phyloP scores from a whole-genome alignment of 202 grass and related monocot genomes.

The Hordeum pubiflorum region DNA sequence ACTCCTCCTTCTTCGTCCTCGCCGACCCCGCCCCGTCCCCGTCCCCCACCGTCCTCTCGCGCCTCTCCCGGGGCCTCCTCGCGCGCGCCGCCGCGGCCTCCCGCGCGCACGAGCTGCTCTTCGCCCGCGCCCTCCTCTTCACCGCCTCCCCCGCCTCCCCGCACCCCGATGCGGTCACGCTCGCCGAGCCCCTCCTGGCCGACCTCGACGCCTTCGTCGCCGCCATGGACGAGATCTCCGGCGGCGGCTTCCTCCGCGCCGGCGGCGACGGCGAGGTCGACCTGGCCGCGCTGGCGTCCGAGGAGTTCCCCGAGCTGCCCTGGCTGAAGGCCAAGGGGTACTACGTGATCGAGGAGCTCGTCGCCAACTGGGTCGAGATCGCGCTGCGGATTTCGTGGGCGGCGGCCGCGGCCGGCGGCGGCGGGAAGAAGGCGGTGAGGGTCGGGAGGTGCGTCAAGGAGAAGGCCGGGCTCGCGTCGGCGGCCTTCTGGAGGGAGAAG shows the following conservation, averaged over 20 bases:
- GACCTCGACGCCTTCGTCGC: conserved; percentile 63
- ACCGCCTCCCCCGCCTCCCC: conserved; percentile 34
- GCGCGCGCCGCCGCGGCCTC: conserved; percentile 42
- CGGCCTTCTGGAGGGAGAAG: conserved; percentile 92
- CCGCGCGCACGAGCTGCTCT: conserved; percentile 29
- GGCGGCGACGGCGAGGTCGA: conserved; percentile 39
- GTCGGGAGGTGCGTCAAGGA: conserved; percentile 48
- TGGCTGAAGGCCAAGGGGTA: conserved; percentile 86
- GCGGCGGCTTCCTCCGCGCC: conserved; percentile 56
- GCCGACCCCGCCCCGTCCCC: conserved; percentile 1
- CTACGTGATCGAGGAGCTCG: conserved; percentile 72
- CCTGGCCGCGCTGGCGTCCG: conserved; percentile 20
- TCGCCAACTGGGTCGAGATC: conserved; percentile 76
- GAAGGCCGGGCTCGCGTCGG: conserved; percentile 51
- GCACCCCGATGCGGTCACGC: conserved; percentile 47
- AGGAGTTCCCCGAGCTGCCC: conserved; percentile 60
- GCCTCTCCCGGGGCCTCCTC: conserved; percentile 68
- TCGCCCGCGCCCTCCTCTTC: conserved; percentile 49
- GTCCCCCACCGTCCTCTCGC: conserved; percentile 61
- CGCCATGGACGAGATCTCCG: conserved; percentile 80
- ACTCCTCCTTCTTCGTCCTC: conserved; percentile 88
- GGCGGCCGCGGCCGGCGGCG: conserved; percentile 15
- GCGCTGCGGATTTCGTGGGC: conserved; percentile 70
- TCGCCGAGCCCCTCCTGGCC: conserved; percentile 52
- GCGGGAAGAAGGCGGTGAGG: conserved; percentile 49